phyloP scores from a whole-genome alignment of 1,284 basidiomycete species.

The Vanrija humicola region DNA sequence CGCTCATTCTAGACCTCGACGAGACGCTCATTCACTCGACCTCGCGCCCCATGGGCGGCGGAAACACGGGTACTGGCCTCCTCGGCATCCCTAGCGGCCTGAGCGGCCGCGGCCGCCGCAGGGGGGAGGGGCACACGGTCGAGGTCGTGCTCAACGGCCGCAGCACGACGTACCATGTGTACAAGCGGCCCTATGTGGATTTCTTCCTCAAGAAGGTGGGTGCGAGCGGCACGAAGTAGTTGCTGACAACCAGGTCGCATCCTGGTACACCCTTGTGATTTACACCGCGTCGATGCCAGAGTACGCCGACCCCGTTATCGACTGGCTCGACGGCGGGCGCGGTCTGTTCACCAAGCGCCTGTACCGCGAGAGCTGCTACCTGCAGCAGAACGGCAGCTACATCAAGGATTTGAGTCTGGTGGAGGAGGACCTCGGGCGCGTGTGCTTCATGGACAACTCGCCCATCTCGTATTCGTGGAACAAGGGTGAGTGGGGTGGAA shows the following conservation, averaged over 20 bases:
- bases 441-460: slow-evolving; percentile 95
- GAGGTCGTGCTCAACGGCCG: slow-evolving; percentile 88
- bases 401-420: slow-evolving; percentile 87
- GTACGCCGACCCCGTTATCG: slow-evolving; percentile 98
- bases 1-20: slow-evolving; percentile 90
- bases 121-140: slow-evolving; percentile 81
- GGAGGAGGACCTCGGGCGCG: slow-evolving; percentile 79
- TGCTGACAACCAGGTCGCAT: slow-evolving; percentile 66
- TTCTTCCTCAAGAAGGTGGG: slow-evolving; percentile 89
- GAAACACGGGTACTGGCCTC: slow-evolving; percentile 54
- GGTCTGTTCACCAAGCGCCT: slow-evolving; percentile 82
- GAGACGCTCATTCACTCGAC: slow-evolving; percentile 98
- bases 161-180: slow-evolving; percentile 93
- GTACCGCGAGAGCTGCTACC: slow-evolving; percentile 91
- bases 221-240: background rate
- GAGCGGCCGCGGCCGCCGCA: slow-evolving; percentile 51
- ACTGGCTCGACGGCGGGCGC: slow-evolving; percentile 95
- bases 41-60: slow-evolving; percentile 60
- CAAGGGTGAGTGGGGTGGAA: slow-evolving; percentile 62
- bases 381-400: slow-evolving; percentile 86
- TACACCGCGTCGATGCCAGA: slow-evolving; percentile 99
- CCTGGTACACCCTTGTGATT: slow-evolving; percentile 98
- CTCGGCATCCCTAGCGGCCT: slow-evolving; percentile 59
- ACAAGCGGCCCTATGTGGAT: slow-evolving; percentile 95
- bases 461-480: slow-evolving; percentile 89